Conservation (phyloP, 495 filamentous ascomycete genomes). For the Aspergillus leporis region DNA sequence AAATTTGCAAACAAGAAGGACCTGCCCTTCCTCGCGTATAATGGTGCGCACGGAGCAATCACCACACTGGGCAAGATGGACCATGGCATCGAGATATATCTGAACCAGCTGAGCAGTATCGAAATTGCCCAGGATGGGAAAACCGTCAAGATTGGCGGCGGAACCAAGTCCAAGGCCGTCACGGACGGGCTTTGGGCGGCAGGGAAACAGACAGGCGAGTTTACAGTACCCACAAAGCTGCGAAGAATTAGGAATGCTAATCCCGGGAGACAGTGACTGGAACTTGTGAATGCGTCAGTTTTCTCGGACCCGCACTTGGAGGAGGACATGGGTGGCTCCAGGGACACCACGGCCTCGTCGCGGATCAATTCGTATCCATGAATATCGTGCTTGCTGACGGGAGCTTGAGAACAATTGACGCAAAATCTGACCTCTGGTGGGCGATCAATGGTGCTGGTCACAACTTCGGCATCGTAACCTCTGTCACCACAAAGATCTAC, state of each 20-base stretch:
- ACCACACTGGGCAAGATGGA: conserved; percentile 43
- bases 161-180: conserved; percentile 36
- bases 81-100: conserved; percentile 49
- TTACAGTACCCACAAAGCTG: neutral
- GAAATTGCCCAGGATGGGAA: conserved; percentile 41
- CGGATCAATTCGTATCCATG: conserved; percentile 55
- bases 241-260: neutral
- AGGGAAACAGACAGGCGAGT: conserved; percentile 22
- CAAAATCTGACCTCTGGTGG: conserved; percentile 54
- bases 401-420: conserved; percentile 31
- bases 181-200: conserved; percentile 33
- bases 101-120: conserved; percentile 43
- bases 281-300: conserved; percentile 55
- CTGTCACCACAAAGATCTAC: conserved; percentile 48
- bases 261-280: conserved; percentile 45
- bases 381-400: conserved; percentile 61
- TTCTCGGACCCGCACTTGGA: conserved; percentile 57
- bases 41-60: conserved; percentile 47
- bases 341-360: conserved; percentile 59
- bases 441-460: conserved; percentile 59
- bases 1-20: conserved; percentile 43
- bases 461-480: conserved; percentile 63
- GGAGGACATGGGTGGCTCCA: conserved; percentile 63
- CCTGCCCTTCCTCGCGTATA: conserved; percentile 53
- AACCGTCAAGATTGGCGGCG: conserved; percentile 53